Evolutionary conservation across 2,329 filamentous ascomycete species (phyloP).

Genomic region (Epichloe gansuensis): DNA sequence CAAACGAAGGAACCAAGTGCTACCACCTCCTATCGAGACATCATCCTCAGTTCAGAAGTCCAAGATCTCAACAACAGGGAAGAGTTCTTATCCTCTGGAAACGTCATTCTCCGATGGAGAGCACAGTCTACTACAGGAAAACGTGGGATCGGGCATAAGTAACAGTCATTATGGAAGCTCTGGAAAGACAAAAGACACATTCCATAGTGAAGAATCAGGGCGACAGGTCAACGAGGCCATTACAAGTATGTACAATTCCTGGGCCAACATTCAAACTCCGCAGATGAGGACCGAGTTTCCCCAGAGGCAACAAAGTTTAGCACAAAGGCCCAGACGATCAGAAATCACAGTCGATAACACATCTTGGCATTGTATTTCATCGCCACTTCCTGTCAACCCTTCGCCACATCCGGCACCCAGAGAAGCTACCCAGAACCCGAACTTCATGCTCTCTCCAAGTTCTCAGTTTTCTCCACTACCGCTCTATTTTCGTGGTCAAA

Average conservation of each 20-base stretch:
- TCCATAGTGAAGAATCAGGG: background rate
- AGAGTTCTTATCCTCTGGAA: background rate
- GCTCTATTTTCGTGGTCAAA: constrained; percentile 28
- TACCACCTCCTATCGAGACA: constrained; percentile 3
- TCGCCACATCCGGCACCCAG: background rate
- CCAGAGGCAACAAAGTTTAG: constrained; percentile 6
- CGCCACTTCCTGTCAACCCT: background rate
- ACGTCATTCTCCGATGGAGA: background rate
- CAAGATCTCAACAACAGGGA: constrained; percentile 3
- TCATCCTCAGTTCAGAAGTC: constrained; percentile 2
- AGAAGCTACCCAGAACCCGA: background rate
- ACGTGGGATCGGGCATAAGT: background rate
- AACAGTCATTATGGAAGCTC: background rate
- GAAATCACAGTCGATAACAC: constrained; percentile 16
- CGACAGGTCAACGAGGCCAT: constrained; percentile 8
- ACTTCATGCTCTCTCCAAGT: constrained; percentile 6
- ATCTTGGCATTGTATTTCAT: constrained; percentile 4
- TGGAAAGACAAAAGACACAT: background rate
- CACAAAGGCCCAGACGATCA: constrained; percentile 15
- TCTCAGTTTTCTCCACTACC: constrained; percentile 29
- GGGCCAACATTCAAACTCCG: constrained; percentile 11
- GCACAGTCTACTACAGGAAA: background rate
- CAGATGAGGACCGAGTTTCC: constrained; percentile 9
- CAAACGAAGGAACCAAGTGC: constrained; percentile 1
- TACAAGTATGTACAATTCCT: constrained; percentile 12